phyloP scores from a whole-genome alignment of 2,329 filamentous ascomycete species.

The Rachicladosporium sp. region DNA sequence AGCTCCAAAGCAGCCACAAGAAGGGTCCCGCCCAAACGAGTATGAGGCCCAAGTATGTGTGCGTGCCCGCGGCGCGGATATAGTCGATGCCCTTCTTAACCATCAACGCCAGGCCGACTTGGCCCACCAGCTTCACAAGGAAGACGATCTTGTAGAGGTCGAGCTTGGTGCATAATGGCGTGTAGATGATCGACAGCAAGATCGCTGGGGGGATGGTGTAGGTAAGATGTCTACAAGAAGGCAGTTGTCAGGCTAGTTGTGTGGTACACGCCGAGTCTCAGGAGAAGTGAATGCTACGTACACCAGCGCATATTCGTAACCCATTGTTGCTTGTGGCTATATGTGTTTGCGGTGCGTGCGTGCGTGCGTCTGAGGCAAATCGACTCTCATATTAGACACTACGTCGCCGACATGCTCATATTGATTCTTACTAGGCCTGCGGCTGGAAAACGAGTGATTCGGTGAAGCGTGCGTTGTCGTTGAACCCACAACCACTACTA shows the following conservation, averaged over 20 bases:
- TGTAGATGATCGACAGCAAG: conserved; percentile 45
- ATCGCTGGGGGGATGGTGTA: conserved; percentile 51
- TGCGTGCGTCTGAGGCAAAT: too few relatives aligned
- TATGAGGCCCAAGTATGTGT: conserved; percentile 58
- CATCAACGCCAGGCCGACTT: conserved; percentile 33
- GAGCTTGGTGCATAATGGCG: conserved; percentile 48
- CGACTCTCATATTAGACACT: too few relatives aligned
- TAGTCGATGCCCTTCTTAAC: conserved; percentile 35
- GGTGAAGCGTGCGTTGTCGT: too few relatives aligned
- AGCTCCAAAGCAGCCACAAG: conserved; percentile 50
- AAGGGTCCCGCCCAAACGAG: conserved; percentile 57
- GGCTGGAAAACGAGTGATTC: too few relatives aligned
- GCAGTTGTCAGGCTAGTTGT: conserved; percentile 2
- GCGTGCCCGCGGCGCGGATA: conserved; percentile 33
- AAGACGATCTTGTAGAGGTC: conserved; percentile 52
- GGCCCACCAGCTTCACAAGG: conserved; percentile 40
- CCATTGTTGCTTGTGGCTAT: too few relatives aligned
- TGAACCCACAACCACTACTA: too few relatives aligned
- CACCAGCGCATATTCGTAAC: conserved; percentile 51
- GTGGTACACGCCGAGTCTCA: background rate
- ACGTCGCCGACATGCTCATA: too few relatives aligned
- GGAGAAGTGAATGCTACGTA: conserved; percentile 28
- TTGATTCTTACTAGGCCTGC: too few relatives aligned
- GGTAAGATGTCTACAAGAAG: too few relatives aligned
- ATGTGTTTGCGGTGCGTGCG: too few relatives aligned